phyloP scores from a whole-genome alignment of 108 stramenopile genomes.

The Bacterosira constricta region DNA sequence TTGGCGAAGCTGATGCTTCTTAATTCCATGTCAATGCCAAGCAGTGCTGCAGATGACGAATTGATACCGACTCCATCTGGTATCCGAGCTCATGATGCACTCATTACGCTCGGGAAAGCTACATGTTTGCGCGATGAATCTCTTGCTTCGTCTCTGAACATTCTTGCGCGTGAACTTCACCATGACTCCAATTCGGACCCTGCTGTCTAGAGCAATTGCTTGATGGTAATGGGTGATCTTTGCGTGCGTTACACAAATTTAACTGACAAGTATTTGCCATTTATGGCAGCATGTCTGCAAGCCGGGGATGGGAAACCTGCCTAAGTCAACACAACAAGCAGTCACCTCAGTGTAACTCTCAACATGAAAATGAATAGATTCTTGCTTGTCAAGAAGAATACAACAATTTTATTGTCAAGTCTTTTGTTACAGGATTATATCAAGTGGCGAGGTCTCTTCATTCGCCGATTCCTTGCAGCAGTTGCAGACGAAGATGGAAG shows the following conservation, averaged over 20 bases:
- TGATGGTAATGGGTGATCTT: conserved; percentile 91
- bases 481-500: conserved; percentile 87
- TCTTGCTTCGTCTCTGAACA: conserved; percentile 76
- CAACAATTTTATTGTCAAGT: conserved; percentile 83
- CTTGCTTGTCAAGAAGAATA: conserved; percentile 84
- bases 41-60: conserved; percentile 9
- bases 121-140: conserved; percentile 88
- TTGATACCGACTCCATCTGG: conserved; percentile 37
- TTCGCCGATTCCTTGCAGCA: conserved; percentile 91
- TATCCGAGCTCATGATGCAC: conserved; percentile 83
- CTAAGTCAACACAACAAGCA: conserved; percentile 15
- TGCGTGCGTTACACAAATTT: conserved; percentile 91
- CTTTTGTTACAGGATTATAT: conserved; percentile 94
- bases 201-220: conserved; percentile 85
- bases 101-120: conserved; percentile 86
- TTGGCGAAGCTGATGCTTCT: conserved; percentile 67
- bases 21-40: conserved; percentile 49
- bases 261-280: conserved; percentile 89
- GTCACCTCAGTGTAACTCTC: conserved; percentile 26
- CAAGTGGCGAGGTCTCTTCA: conserved; percentile 92
- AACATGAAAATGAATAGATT: conserved; percentile 6
- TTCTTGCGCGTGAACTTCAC: conserved; percentile 88
- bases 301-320: conserved; percentile 49
- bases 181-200: conserved; percentile 55
- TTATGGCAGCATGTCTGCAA: conserved; percentile 92